These are phyloP conservation scores for Wallacemonas sp. DNA, from an alignment of 208 protist species.

Conservation along the genomic window DNA sequence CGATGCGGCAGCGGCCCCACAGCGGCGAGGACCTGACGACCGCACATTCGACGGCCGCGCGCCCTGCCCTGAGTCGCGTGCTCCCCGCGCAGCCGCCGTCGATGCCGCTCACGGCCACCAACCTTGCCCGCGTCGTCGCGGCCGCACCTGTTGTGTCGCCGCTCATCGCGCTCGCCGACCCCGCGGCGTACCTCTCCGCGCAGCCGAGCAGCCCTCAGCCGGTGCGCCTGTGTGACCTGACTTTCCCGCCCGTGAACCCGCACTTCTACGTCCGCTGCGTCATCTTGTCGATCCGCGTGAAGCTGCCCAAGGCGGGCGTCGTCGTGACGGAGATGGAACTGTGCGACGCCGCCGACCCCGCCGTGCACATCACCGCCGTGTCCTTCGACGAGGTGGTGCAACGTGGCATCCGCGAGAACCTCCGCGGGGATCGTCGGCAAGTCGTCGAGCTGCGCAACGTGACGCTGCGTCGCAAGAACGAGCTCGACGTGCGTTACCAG, in stretches of 20 bases:
- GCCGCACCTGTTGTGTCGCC: constrained; percentile 1
- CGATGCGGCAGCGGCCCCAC: background rate
- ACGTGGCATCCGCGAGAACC: constrained; percentile 61
- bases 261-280: constrained; percentile 74
- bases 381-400: constrained; percentile 75
- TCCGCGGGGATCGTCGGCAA: constrained; percentile 69
- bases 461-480: constrained; percentile 73
- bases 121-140: constrained; percentile 14
- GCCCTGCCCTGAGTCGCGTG: too few relatives aligned
- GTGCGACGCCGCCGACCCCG: constrained; percentile 58
- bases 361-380: constrained; percentile 75
- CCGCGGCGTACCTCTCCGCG: background rate
- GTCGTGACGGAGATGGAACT: constrained; percentile 75
- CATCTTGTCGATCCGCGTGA: constrained; percentile 67
- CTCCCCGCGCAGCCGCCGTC: constrained; percentile 2
- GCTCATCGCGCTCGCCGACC: background rate
- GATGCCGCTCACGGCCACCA: constrained; percentile 25
- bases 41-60: too few relatives aligned
- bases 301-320: constrained; percentile 54
- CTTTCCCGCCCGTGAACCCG: constrained; percentile 51
- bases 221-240: constrained; percentile 51
- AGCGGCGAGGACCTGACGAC: too few relatives aligned
- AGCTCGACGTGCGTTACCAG: constrained; percentile 73
- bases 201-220: constrained; percentile 20
- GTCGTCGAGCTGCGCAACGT: constrained; percentile 74